phyloP scores from a whole-genome alignment of 164 flowering plant species.

The Aristolochia fimbriata region DNA sequence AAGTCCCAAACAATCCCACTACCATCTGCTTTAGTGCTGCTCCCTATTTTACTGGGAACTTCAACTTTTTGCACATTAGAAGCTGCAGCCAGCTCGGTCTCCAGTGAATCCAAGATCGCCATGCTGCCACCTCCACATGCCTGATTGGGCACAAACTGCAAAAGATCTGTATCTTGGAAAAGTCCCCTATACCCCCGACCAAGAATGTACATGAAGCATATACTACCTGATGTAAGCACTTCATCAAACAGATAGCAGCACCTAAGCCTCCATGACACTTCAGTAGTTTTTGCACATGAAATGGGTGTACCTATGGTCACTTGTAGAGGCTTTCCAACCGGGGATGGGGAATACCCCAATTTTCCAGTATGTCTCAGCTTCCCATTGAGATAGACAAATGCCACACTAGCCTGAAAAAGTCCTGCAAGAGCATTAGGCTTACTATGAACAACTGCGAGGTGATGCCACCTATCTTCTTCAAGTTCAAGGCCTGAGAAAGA shows the following conservation, averaged over 20 bases:
- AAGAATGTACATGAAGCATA: constrained; percentile 95
- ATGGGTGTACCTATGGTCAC: constrained; percentile 81
- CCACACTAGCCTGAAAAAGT: constrained; percentile 94
- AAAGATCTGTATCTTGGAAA: constrained; percentile 83
- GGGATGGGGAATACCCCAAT: constrained; percentile 95
- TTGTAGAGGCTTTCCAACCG: constrained; percentile 83
- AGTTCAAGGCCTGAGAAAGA: constrained; percentile 81
- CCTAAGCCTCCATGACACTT: constrained; percentile 79
- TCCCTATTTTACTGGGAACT: constrained; percentile 44
- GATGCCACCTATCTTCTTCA: constrained; percentile 97
- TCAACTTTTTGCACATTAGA: constrained; percentile 59
- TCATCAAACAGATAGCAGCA: constrained; percentile 95
- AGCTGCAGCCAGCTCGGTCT: constrained; percentile 54
- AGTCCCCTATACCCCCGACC: constrained; percentile 99
- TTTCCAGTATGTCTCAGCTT: constrained; percentile 93
- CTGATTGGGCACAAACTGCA: constrained; percentile 91
- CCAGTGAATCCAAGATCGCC: constrained; percentile 93
- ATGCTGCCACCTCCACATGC: constrained; percentile 99
- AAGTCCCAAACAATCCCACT: constrained; percentile 98
- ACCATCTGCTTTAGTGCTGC: constrained; percentile 49
- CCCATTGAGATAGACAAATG: constrained; percentile 85
- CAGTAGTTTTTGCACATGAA: constrained; percentile 50
- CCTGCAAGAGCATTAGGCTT: constrained; percentile 99
- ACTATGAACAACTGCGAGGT: constrained; percentile 96
- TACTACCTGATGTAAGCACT: constrained; percentile 81